These are phyloP conservation scores for Vitis hybrid DNA, from an alignment of 177 flowering plant species.

Conservation along the genomic window DNA sequence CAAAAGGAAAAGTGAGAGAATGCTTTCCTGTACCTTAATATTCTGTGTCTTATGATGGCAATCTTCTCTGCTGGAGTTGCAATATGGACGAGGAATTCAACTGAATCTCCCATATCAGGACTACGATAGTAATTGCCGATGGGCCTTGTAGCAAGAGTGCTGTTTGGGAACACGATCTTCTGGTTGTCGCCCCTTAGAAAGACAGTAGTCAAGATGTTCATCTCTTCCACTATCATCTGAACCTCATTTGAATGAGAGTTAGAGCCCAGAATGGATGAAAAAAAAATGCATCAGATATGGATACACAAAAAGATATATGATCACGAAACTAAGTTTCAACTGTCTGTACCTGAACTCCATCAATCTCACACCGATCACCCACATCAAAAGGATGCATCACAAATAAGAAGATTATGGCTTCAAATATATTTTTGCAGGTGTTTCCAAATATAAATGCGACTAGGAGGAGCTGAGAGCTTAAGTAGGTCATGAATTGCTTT, in stretches of 20 bases:
- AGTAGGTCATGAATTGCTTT: slow-evolving; percentile 33
- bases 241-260: not conserved
- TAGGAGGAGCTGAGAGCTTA: slow-evolving; percentile 56
- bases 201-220: slow-evolving; percentile 81
- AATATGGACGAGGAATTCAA: slow-evolving; percentile 49
- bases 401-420: slow-evolving; percentile 62
- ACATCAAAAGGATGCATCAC: slow-evolving; percentile 73
- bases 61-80: slow-evolving; percentile 55
- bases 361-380: slow-evolving; percentile 71
- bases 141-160: slow-evolving; percentile 42
- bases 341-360: slow-evolving; percentile 54
- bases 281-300: not conserved
- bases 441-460: slow-evolving; percentile 67
- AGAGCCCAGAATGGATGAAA: not conserved
- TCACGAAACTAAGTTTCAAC: not conserved
- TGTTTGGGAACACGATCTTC: slow-evolving; percentile 61
- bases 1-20: not conserved
- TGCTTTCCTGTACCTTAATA: slow-evolving; percentile 25
- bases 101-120: slow-evolving; percentile 79
- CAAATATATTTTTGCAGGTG: slow-evolving; percentile 62
- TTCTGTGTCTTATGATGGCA: slow-evolving; percentile 37
- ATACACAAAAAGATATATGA: not conserved
- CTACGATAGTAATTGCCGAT: slow-evolving; percentile 73
- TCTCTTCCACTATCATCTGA: slow-evolving; percentile 88
- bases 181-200: slow-evolving; percentile 68